Percentiles rank a stretch among this genome's conserved stretches.
phyloP scores from a whole-genome alignment of 352 stramenopile species.

The Lagenidium giganteum region DNA sequence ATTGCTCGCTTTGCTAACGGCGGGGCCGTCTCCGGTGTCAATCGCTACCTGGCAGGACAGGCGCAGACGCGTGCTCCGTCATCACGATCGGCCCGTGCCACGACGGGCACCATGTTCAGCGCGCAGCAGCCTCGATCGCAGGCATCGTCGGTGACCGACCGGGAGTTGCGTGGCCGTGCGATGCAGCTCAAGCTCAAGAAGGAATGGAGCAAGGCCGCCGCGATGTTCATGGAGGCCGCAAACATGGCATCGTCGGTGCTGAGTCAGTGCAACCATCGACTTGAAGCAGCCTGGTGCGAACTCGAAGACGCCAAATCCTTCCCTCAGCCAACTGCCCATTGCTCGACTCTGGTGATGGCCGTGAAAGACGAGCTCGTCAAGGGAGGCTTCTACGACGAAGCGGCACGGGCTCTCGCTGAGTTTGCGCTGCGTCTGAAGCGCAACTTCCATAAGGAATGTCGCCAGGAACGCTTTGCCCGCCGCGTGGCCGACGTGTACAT shows the following conservation, averaged over 20 bases:
- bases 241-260: slow-evolving; percentile 26
- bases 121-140: slow-evolving; percentile 11
- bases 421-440: slow-evolving; percentile 56
- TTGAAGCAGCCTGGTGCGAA: slow-evolving; percentile 64
- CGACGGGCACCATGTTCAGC: slow-evolving; percentile 1
- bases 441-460: slow-evolving; percentile 37
- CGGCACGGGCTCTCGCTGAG: slow-evolving; percentile 46
- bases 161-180: slow-evolving; percentile 47
- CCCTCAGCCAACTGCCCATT: slow-evolving; percentile 26
- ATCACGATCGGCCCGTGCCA: not conserved
- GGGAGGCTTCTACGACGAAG: slow-evolving; percentile 64
- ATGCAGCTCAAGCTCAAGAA: slow-evolving; percentile 67
- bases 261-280: slow-evolving; percentile 40
- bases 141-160: slow-evolving; percentile 31
- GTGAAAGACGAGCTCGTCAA: slow-evolving; percentile 55
- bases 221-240: slow-evolving; percentile 48
- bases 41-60: slow-evolving; percentile 30
- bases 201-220: slow-evolving; percentile 56
- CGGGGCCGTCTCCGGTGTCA: slow-evolving; percentile 43
- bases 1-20: slow-evolving; percentile 42
- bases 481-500: slow-evolving; percentile 33
- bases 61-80: too few species aligned
- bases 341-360: slow-evolving; percentile 33
- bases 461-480: slow-evolving; percentile 5
- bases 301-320: slow-evolving; percentile 46